These are phyloP conservation scores for Chloranthus sessilifolius DNA, from an alignment of 164 flowering plant species.

Conservation along the genomic window DNA sequence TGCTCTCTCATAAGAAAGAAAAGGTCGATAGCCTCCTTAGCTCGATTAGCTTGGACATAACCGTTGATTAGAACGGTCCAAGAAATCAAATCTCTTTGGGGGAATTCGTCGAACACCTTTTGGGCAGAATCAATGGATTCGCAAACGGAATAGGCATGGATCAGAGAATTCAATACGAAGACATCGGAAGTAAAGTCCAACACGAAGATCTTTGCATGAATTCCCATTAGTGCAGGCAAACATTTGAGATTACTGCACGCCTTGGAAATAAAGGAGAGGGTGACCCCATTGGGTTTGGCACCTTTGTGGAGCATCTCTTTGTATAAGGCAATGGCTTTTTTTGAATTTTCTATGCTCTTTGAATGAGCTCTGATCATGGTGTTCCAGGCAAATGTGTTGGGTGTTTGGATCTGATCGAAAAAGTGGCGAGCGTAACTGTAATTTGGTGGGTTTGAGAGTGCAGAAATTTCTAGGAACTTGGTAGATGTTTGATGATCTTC, in stretches of 20 bases:
- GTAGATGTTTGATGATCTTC: slow-evolving; percentile 3
- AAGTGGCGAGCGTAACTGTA: slow-evolving; percentile 1
- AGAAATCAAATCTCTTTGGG: slow-evolving; percentile 15
- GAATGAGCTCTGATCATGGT: slow-evolving; percentile 10
- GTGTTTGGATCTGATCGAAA: slow-evolving; percentile 10
- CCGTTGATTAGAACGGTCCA: slow-evolving; percentile 13
- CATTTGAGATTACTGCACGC: slow-evolving; percentile 2
- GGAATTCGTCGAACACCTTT: slow-evolving; percentile 11
- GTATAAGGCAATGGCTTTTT: slow-evolving; percentile 3
- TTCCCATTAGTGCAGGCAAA: not conserved
- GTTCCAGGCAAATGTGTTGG: slow-evolving; percentile 10
- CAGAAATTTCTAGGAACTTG: slow-evolving; percentile 1
- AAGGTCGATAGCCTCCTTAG: slow-evolving; percentile 14
- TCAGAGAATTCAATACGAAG: slow-evolving; percentile 11
- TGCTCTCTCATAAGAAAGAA: slow-evolving; percentile 14
- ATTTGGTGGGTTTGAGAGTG: slow-evolving; percentile 2
- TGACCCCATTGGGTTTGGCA: slow-evolving; percentile 9
- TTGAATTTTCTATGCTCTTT: not conserved
- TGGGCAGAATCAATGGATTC: slow-evolving; percentile 8
- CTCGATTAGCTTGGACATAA: slow-evolving; percentile 7
- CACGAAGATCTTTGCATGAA: slow-evolving; percentile 11
- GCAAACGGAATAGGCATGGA: slow-evolving; percentile 9
- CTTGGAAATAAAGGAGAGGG: slow-evolving; percentile 11
- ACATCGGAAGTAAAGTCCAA: slow-evolving; percentile 11
- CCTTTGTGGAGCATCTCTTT: slow-evolving; percentile 8